These are phyloP conservation scores for Wickerhamiella infanticola DNA, from an alignment of 1,139 yeast genomes.

Conservation along the genomic window DNA sequence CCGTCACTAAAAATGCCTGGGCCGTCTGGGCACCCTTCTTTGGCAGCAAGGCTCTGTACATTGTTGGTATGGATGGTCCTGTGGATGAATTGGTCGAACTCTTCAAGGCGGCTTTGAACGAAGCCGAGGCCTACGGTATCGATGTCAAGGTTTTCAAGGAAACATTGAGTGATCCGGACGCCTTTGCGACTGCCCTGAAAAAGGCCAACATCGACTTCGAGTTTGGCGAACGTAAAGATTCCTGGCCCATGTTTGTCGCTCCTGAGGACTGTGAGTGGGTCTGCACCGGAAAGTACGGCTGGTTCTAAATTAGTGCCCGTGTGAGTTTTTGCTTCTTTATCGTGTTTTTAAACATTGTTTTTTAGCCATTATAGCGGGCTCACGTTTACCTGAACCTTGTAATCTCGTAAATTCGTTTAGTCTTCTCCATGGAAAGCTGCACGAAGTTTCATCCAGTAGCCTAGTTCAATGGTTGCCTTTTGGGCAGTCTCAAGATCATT, in stretches of 20 bases:
- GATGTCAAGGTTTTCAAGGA: slow-evolving; percentile 4
- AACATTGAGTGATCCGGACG: not conserved
- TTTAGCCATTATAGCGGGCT: too few relatives aligned
- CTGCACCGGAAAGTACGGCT: slow-evolving; percentile 4
- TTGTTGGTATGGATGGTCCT: slow-evolving; percentile 8
- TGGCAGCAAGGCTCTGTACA: slow-evolving; percentile 5
- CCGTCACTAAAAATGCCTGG: slow-evolving; percentile 9
- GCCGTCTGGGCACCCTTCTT: slow-evolving; percentile 8
- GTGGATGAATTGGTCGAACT: slow-evolving; percentile 7
- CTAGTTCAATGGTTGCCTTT: slow-evolving; percentile 51
- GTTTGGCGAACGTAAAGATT: not conserved
- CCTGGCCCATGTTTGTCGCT: slow-evolving; percentile 1
- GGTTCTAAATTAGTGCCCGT: slow-evolving; percentile 5
- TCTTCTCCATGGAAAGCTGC: not conserved
- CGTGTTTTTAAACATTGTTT: too few relatives aligned
- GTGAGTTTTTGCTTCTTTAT: too few relatives aligned
- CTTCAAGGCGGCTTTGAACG: slow-evolving; percentile 5
- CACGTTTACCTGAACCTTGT: too few relatives aligned
- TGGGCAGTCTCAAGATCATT: slow-evolving; percentile 43
- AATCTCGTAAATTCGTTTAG: not conserved
- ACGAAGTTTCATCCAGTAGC: slow-evolving; percentile 69
- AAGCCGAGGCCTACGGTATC: slow-evolving; percentile 6
- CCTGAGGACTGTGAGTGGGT: slow-evolving; percentile 2
- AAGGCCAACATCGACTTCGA: not conserved
- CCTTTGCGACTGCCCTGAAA: not conserved